A percentile compares a stretch with the other conserved stretches of the same genome.
Conservation (phyloP, 192 early-diverging fungal genomes). For the Lunasporangiospora selenospora region DNA sequence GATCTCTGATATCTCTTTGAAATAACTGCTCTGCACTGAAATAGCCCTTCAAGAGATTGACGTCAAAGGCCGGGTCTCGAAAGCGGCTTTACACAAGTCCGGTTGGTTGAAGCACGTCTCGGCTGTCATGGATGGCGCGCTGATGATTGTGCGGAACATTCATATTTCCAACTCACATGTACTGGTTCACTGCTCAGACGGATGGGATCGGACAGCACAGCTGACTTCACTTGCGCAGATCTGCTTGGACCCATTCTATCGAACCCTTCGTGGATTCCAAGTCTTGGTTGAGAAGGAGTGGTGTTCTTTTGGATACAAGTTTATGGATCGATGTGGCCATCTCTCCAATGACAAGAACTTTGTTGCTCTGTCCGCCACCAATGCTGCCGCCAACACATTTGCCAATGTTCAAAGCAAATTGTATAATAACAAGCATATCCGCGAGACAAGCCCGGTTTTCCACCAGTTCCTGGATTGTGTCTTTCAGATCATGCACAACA, state of each 20-base stretch:
- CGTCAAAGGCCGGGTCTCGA: constrained; percentile 52
- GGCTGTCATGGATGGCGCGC: constrained; percentile 80
- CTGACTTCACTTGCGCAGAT: constrained; percentile 87
- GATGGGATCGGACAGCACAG: constrained; percentile 98
- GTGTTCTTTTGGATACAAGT: constrained; percentile 98
- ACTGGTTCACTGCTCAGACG: constrained; percentile 98
- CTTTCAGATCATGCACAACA: constrained; percentile 89
- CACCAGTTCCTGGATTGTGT: constrained; percentile 98
- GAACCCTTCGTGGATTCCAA: constrained; percentile 90
- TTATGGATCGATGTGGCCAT: constrained; percentile 91
- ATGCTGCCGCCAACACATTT: constrained; percentile 64
- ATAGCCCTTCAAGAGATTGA: constrained; percentile 63
- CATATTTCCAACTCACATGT: constrained; percentile 81
- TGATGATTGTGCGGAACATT: constrained; percentile 81
- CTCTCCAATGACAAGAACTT: constrained; percentile 79
- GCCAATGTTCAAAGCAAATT: constrained; percentile 67
- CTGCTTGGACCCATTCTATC: constrained; percentile 96
- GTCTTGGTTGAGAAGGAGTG: constrained; percentile 97
- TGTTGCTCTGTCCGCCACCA: constrained; percentile 57
- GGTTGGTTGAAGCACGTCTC: constrained; percentile 91
- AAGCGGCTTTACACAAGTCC: constrained; percentile 67
- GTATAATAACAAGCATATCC: constrained; percentile 64
- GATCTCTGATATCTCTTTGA: background rate
- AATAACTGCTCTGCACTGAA: background rate
- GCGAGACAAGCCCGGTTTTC: constrained; percentile 94